A percentile compares a stretch with the other conserved stretches of the same genome.
phyloP scores from a whole-genome alignment of 2,329 filamentous ascomycete genomes.

The Fusarium globosum region DNA sequence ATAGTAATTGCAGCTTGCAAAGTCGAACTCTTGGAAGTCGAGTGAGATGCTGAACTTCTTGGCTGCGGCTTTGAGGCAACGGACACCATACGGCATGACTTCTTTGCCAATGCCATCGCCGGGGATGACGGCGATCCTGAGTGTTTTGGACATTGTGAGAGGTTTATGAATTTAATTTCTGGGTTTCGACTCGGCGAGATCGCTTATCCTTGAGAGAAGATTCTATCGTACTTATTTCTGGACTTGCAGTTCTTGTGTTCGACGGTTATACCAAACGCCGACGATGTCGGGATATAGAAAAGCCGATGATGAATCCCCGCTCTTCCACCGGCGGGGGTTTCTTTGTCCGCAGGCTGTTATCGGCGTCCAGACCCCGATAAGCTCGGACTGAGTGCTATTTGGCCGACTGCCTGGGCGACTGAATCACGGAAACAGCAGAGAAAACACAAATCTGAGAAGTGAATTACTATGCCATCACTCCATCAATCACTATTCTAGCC shows the following conservation, averaged over 20 bases:
- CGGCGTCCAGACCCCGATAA: background rate
- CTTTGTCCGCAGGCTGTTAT: constrained; percentile 4
- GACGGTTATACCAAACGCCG: background rate
- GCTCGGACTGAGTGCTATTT: background rate
- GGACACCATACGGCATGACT: constrained; percentile 72
- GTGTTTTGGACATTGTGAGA: constrained; percentile 49
- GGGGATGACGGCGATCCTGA: constrained; percentile 70
- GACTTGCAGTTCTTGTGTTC: background rate
- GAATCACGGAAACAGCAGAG: accelerated
- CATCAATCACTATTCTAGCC: accelerated
- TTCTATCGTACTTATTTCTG: too few relatives aligned
- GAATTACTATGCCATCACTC: accelerated
- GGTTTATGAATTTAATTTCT: too few relatives aligned
- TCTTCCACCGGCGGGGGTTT: background rate
- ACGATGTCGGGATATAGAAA: background rate
- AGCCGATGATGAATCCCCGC: background rate
- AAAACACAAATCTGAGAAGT: accelerated
- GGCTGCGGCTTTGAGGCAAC: constrained; percentile 65
- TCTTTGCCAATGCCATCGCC: constrained; percentile 78
- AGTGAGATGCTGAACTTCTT: constrained; percentile 63
- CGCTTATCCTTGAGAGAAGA: too few relatives aligned
- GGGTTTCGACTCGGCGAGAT: too few relatives aligned
- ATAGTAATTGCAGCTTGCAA: constrained; percentile 73
- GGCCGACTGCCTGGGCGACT: background rate
- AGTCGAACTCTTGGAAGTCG: constrained; percentile 71